Evolutionary conservation across 306 rosid species (phyloP), one percentile per base, ranked within the genome.

Genomic region (Geum urbanum): DNA sequence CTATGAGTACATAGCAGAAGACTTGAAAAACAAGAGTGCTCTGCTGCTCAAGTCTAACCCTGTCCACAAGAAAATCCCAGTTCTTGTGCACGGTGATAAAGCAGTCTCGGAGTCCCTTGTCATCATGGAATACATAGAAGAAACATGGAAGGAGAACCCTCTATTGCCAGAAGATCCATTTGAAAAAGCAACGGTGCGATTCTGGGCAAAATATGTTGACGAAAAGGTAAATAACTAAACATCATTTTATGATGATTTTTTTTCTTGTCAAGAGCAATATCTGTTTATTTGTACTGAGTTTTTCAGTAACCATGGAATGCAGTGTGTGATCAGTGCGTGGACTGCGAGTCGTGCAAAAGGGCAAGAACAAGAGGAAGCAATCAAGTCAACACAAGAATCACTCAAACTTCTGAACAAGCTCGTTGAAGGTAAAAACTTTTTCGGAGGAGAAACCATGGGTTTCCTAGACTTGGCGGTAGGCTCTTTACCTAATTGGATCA

Each of bases 121-220:
- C 61, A 86, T 84, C 52, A 72, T 87, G 49, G 84, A 84, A 47
- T 84, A 87, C 82, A 74, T 84, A 3, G 87, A 84, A 53, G 92
- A 87, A 55, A 76, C 73, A 0, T 87, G 92, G 89, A 59, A 15
- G 43, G 65, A 63, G 22, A 52, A 79, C 16, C 82, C 72, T 15
- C 53, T 78, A 20, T 27, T 74, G 69, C 82, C 82, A 46, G 60
- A 41, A 50, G 72, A 74, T 46, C 78, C 72, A 4, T 69, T 45
- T 3, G 59, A 63, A 19, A 78, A 72, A 63, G 72, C 46, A 32
- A 45, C 2, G 35, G 72, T 58, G 52, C 51, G 74, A 5, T 59
- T 50, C 43, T 73, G 63, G 75, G 52, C 77, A 60, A 74, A 55
- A 37, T 74, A 73, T 43, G 55, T 69, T 43, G 78, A 78, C 5